Conservation (phyloP, 345 rosid genomes). For the Salix arbutifolia region DNA sequence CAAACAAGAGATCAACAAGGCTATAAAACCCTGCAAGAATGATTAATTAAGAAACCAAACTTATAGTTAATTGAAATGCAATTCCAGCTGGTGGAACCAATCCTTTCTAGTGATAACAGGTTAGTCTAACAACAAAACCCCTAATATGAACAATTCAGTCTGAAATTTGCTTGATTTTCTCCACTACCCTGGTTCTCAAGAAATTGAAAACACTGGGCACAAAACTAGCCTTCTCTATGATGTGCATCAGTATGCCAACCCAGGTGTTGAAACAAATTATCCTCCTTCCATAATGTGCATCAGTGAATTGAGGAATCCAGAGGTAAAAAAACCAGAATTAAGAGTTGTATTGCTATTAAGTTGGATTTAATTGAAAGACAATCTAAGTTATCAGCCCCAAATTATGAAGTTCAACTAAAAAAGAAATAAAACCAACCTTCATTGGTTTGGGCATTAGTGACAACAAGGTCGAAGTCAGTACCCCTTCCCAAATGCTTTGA, state of each 20-base stretch:
- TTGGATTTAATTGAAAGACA: neutral
- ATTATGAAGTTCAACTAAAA: neutral
- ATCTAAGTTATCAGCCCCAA: neutral
- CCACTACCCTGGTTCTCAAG: neutral
- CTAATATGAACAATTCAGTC: neutral
- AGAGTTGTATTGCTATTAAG: neutral
- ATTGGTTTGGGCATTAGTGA: slow-evolving; percentile 96
- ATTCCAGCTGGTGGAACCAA: neutral
- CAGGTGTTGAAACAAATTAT: neutral
- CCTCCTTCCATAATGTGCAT: neutral
- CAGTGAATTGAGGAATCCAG: neutral
- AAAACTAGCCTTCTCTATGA: neutral
- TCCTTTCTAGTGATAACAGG: neutral
- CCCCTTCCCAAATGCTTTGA: slow-evolving; percentile 99
- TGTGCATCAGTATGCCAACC: neutral
- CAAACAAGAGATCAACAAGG: slow-evolving; percentile 38
- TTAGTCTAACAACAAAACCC: neutral
- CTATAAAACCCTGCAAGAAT: slow-evolving; percentile 45
- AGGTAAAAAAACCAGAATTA: slow-evolving; percentile 4
- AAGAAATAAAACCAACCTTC: slow-evolving; percentile 80
- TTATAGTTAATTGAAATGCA: neutral
- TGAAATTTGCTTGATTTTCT: neutral
- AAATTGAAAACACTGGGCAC: neutral
- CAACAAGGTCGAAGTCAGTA: slow-evolving; percentile 92
- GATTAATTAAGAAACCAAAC: slow-evolving; percentile 21